These are phyloP conservation scores for Candida silvicultrix DNA, from an alignment of 805 yeast species.

Conservation along the genomic window DNA sequence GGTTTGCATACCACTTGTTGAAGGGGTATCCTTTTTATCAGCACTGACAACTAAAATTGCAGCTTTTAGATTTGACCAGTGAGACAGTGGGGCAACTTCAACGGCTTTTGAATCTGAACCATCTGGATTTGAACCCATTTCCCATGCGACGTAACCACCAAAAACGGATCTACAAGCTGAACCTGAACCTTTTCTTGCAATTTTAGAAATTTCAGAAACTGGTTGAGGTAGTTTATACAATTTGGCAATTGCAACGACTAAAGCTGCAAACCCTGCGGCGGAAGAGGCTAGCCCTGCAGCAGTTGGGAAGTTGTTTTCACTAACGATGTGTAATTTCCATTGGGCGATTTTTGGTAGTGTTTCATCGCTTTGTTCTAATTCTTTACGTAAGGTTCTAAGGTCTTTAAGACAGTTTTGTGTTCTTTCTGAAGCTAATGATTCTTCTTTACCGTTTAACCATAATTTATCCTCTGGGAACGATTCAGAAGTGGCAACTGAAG, in stretches of 20 bases:
- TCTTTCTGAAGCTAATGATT: conserved; percentile 56
- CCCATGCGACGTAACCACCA: conserved; percentile 99
- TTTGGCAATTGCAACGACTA: conserved; percentile 82
- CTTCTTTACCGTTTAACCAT: conserved; percentile 82
- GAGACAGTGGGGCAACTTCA: conserved; percentile 74
- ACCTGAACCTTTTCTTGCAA: conserved; percentile 98
- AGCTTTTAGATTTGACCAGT: conserved; percentile 94
- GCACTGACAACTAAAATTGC: conserved; percentile 90
- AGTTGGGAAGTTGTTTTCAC: conserved; percentile 97
- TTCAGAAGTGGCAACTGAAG: conserved; percentile 73
- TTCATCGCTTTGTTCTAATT: conserved; percentile 49
- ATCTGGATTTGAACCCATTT: conserved; percentile 72
- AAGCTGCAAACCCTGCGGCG: conserved; percentile 98
- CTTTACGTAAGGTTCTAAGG: conserved; percentile 59
- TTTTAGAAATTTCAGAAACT: conserved; percentile 77
- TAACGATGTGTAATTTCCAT: conserved; percentile 71
- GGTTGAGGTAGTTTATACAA: conserved; percentile 82
- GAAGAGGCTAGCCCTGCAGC: conserved; percentile 98
- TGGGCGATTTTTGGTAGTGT: conserved; percentile 54
- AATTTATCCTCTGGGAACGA: conserved; percentile 57
- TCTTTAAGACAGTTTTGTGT: conserved; percentile 73
- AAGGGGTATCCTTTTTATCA: conserved; percentile 88
- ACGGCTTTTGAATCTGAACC: conserved; percentile 96
- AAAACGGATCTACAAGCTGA: conserved; percentile 96
- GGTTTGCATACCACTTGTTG: conserved; percentile 94